phyloP scores from a whole-genome alignment of 2,329 filamentous ascomycete species.

The Penicillium sp. region DNA sequence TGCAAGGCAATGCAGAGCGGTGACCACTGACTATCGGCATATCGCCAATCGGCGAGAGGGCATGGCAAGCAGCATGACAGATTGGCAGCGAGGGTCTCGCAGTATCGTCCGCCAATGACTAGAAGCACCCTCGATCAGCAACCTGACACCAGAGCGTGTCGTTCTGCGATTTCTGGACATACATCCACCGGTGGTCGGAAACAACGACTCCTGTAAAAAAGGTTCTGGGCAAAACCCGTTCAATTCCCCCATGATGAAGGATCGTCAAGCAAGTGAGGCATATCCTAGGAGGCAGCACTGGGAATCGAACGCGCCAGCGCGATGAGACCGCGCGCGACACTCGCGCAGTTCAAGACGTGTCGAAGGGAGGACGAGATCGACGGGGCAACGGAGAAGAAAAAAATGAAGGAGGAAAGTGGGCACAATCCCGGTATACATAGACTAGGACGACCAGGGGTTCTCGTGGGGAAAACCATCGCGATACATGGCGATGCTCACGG shows the following conservation, averaged over 20 bases:
- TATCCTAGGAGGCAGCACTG: constrained; percentile 10
- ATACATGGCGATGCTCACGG: too few species aligned
- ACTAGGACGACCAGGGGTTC: too few species aligned
- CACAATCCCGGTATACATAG: constrained; percentile 23
- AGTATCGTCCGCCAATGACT: constrained; percentile 64
- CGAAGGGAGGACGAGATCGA: constrained; percentile 5
- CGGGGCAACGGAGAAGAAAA: constrained; percentile 10
- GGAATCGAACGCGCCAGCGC: constrained; percentile 25
- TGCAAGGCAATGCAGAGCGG: neutral
- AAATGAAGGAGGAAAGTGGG: constrained; percentile 15
- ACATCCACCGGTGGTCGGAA: constrained; percentile 64
- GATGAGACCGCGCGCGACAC: constrained; percentile 21
- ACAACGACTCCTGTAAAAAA: constrained; percentile 64
- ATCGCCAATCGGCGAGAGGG: constrained; percentile 75
- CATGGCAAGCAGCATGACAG: constrained; percentile 83
- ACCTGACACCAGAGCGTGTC: too few species aligned
- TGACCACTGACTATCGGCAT: constrained; percentile 52
- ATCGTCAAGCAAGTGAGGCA: constrained; percentile 11
- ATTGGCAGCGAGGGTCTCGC: constrained; percentile 48
- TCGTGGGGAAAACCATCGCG: too few species aligned
- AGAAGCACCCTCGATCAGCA: constrained; percentile 30
- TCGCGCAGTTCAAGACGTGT: constrained; percentile 20
- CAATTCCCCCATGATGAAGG: constrained; percentile 25
- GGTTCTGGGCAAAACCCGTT: constrained; percentile 62
- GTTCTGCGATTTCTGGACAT: constrained; percentile 38